Evolutionary conservation across 768 basidiomycete genomes (phyloP).

Genomic region (Pulveroboletus sp.): DNA sequence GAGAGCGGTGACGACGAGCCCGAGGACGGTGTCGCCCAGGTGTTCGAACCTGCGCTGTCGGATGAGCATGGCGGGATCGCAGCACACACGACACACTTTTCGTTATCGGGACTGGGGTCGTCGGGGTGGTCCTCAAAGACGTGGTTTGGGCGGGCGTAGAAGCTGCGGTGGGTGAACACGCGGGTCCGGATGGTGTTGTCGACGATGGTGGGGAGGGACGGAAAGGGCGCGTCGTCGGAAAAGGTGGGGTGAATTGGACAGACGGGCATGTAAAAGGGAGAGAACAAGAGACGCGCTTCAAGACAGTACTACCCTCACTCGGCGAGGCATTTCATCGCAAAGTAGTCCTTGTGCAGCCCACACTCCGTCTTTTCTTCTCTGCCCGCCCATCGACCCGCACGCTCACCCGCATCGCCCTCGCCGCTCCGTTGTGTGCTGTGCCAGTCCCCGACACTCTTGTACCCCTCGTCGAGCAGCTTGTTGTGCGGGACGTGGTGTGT

Average conservation of each 20-base stretch:
- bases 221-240: conserved; percentile 35
- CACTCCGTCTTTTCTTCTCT: conserved; percentile 88
- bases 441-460: conserved; percentile 96
- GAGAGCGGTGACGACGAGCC: conserved; percentile 62
- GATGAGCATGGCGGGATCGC: neutral
- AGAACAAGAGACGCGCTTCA: conserved; percentile 5
- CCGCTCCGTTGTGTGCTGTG: conserved; percentile 83
- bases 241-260: conserved; percentile 31
- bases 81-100: conserved; percentile 51
- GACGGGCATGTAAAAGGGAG: neutral
- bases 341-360: conserved; percentile 92
- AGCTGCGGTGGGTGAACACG: conserved; percentile 77
- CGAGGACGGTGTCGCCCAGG: conserved; percentile 72
- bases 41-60: conserved; percentile 58
- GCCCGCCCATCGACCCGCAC: conserved; percentile 90
- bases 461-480: conserved; percentile 84
- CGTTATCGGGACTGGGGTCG: conserved; percentile 80
- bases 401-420: conserved; percentile 67
- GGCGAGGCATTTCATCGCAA: conserved; percentile 70
- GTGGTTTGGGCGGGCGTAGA: conserved; percentile 64
- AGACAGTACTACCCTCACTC: too few species aligned
- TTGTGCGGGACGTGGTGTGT: conserved; percentile 85
- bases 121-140: conserved; percentile 72
- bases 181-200: conserved; percentile 44
- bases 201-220: conserved; percentile 57